A percentile compares a stretch with the other conserved stretches of the same genome.
phyloP scores from a whole-genome alignment of 2,329 filamentous ascomycete genomes.

The Fusarium brachygibbosum region DNA sequence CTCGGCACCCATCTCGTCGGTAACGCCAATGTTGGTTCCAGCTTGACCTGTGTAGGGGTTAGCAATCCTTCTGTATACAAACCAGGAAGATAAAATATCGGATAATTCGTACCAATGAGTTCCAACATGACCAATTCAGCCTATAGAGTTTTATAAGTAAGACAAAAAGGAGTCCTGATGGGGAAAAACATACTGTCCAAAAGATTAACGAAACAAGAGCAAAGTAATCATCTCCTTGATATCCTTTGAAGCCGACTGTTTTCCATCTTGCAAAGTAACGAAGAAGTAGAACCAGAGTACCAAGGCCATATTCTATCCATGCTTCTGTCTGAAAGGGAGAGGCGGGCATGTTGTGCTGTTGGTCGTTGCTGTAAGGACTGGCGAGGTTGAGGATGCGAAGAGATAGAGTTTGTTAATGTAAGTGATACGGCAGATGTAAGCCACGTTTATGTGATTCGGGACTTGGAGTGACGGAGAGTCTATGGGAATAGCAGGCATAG shows the following conservation, averaged over 20 bases:
- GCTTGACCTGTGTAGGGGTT: constrained; percentile 50
- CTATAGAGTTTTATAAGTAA: constrained; percentile 26
- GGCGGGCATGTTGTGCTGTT: constrained; percentile 40
- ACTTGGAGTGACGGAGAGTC: not conserved
- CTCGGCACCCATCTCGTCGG: constrained; percentile 49
- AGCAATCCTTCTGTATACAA: constrained; percentile 7
- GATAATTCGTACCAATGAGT: constrained; percentile 49
- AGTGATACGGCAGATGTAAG: constrained; percentile 3
- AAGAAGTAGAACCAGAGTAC: constrained; percentile 54
- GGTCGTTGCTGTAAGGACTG: not conserved
- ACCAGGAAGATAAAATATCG: constrained; percentile 1
- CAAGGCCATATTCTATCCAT: constrained; percentile 60
- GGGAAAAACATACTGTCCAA: constrained; percentile 53
- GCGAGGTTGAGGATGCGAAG: not conserved
- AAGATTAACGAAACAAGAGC: constrained; percentile 54
- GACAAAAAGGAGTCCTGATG: not conserved
- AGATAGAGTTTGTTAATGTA: not conserved
- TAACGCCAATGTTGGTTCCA: constrained; percentile 57
- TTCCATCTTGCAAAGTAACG: constrained; percentile 57
- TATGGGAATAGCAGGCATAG: constrained; percentile 1
- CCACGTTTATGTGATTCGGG: constrained; percentile 9
- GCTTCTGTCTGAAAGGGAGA: constrained; percentile 60
- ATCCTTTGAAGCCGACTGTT: constrained; percentile 56
- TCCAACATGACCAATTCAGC: constrained; percentile 52
- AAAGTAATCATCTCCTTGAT: constrained; percentile 61